These are phyloP conservation scores for Acrocalymma vagum DNA, from an alignment of 2,329 filamentous ascomycete species.

Conservation along the genomic window DNA sequence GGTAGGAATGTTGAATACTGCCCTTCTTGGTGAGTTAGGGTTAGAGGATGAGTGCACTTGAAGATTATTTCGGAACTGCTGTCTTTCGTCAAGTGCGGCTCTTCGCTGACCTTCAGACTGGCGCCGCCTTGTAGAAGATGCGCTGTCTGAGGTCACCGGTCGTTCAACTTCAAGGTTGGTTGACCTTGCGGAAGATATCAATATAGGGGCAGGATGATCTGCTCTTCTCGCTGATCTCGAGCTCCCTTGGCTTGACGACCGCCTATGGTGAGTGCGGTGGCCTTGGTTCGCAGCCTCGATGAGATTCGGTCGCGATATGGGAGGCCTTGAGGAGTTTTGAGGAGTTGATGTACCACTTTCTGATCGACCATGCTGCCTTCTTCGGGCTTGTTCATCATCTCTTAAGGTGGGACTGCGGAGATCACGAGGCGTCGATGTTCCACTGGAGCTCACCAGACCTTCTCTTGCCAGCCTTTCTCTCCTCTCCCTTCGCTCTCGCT, in stretches of 20 bases:
- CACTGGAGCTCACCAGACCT: slow-evolving; percentile 33
- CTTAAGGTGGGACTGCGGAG: slow-evolving; percentile 35
- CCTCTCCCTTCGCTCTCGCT: slow-evolving; percentile 52
- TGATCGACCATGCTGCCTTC: slow-evolving; percentile 43
- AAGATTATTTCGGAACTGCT: slow-evolving; percentile 40
- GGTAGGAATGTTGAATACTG: slow-evolving; percentile 33
- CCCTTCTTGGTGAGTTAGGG: slow-evolving; percentile 36
- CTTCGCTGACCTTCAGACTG: slow-evolving; percentile 55
- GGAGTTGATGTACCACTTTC: slow-evolving; percentile 45
- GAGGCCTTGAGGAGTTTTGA: slow-evolving; percentile 46
- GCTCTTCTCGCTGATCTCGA: slow-evolving; percentile 44
- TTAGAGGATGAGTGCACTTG: slow-evolving; percentile 34
- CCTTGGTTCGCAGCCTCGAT: slow-evolving; percentile 52
- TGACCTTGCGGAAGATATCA: slow-evolving; percentile 48
- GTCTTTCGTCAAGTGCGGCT: slow-evolving; percentile 48
- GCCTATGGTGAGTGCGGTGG: slow-evolving; percentile 35
- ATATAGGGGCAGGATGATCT: slow-evolving; percentile 34
- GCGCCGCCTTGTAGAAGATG: slow-evolving; percentile 38
- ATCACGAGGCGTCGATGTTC: slow-evolving; percentile 31
- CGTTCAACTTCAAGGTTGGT: slow-evolving; percentile 64
- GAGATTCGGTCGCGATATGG: slow-evolving; percentile 57
- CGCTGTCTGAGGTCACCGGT: slow-evolving; percentile 34
- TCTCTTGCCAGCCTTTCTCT: slow-evolving; percentile 50
- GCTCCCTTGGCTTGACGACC: slow-evolving; percentile 60
- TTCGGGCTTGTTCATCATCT: slow-evolving; percentile 39